phyloP scores from a whole-genome alignment of 139 green algal genomes.

The Zygnema circumcarinatum region DNA sequence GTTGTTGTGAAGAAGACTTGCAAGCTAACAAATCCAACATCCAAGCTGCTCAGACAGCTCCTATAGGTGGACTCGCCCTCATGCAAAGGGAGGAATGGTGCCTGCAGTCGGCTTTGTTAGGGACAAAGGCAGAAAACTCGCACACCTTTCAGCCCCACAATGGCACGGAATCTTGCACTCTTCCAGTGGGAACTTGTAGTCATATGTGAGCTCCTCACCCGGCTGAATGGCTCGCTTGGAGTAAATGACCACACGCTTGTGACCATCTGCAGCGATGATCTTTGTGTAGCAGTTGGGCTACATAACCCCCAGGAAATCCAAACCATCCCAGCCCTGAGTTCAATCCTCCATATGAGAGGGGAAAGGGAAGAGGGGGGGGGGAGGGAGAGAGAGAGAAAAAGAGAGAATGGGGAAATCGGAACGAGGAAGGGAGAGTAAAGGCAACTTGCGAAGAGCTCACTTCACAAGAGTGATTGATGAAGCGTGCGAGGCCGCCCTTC shows the following conservation, averaged over 20 bases:
- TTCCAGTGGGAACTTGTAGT: slow-evolving; percentile 85
- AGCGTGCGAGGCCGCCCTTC: slow-evolving; percentile 75
- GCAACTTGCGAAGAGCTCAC: slow-evolving; percentile 23
- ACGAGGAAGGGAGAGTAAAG: too few species aligned
- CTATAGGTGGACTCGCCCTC: too few species aligned
- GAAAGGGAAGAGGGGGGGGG: background rate
- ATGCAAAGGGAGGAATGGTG: too few species aligned
- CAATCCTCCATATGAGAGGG: too few species aligned
- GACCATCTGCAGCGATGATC: slow-evolving; percentile 68
- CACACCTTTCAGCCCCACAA: slow-evolving; percentile 66
- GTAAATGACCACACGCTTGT: slow-evolving; percentile 82
- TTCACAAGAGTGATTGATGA: slow-evolving; percentile 93
- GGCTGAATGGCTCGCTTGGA: slow-evolving; percentile 70
- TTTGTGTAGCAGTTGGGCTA: slow-evolving; percentile 86
- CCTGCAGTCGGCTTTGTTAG: too few species aligned
- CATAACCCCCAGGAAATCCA: slow-evolving; percentile 15
- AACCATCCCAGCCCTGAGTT: too few species aligned
- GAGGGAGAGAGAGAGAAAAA: background rate
- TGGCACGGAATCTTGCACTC: slow-evolving; percentile 68
- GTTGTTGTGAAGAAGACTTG: too few species aligned
- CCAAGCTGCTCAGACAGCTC: too few species aligned
- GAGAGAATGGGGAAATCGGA: too few species aligned
- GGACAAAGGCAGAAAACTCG: background rate
- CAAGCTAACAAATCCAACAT: too few species aligned
- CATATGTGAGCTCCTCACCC: slow-evolving; percentile 85